Conservation (phyloP, 495 filamentous ascomycete genomes). For the Penicillium arizonense region DNA sequence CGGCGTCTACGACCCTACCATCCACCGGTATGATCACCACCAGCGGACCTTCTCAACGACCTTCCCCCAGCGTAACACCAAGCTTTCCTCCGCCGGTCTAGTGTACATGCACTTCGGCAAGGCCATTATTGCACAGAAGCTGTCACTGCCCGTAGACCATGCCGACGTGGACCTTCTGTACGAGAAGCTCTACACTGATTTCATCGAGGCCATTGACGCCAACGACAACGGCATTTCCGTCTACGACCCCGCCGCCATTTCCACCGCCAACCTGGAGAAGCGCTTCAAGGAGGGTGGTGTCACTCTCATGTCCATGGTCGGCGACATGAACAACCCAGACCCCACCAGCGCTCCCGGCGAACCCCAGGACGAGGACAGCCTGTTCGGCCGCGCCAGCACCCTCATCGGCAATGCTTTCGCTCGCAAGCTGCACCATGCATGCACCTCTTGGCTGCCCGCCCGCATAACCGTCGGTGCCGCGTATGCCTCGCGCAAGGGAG, state of each 20-base stretch:
- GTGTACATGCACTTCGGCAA: slow-evolving; percentile 95
- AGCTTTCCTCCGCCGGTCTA: slow-evolving; percentile 88
- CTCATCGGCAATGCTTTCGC: slow-evolving; percentile 87
- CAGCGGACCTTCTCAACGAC: slow-evolving; percentile 84
- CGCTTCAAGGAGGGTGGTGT: slow-evolving; percentile 79
- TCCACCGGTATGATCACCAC: slow-evolving; percentile 92
- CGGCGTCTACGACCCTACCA: slow-evolving; percentile 76
- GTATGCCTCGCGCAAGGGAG: slow-evolving; percentile 59
- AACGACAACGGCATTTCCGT: slow-evolving; percentile 92
- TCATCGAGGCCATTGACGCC: slow-evolving; percentile 94
- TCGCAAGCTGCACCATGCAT: slow-evolving; percentile 63
- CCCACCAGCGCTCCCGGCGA: slow-evolving; percentile 40
- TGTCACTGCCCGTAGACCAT: slow-evolving; percentile 58
- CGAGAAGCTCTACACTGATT: slow-evolving; percentile 86
- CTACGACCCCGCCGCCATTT: slow-evolving; percentile 67
- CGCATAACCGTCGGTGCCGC: slow-evolving; percentile 71
- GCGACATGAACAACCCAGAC: slow-evolving; percentile 69
- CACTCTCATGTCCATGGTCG: slow-evolving; percentile 78
- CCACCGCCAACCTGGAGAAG: slow-evolving; percentile 66
- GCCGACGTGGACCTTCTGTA: slow-evolving; percentile 71
- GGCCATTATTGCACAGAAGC: slow-evolving; percentile 69
- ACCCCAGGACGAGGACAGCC: slow-evolving; percentile 77
- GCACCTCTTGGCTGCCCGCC: slow-evolving; percentile 76
- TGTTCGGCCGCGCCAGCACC: slow-evolving; percentile 70
- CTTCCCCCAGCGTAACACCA: slow-evolving; percentile 74